Conservation (phyloP, 2,329 filamentous ascomycete species). For the Cladorrhinum sp. region DNA sequence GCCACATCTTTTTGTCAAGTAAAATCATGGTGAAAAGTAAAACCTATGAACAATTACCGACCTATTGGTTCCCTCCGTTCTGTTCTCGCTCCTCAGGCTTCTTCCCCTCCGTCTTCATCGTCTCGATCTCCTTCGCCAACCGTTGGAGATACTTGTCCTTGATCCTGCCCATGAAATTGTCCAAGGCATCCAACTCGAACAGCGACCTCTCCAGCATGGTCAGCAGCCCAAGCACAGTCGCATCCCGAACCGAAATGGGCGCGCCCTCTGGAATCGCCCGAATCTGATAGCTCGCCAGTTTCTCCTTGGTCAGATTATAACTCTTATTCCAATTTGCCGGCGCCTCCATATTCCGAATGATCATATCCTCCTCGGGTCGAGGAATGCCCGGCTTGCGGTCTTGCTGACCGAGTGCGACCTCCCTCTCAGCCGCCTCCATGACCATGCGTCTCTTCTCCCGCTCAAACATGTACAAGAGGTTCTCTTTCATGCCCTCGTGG, state of each 20-base stretch:
- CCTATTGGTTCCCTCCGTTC: not conserved
- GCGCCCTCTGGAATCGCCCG: not conserved
- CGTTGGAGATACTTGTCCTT: conserved; percentile 18
- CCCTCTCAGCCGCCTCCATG: conserved; percentile 20
- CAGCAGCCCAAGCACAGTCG: conserved; percentile 19
- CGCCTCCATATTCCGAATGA: conserved; percentile 31
- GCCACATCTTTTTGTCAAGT: conserved; percentile 51
- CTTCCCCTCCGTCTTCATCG: conserved; percentile 25
- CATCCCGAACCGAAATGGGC: conserved; percentile 17
- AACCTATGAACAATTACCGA: not conserved
- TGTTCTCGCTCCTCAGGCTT: conserved; percentile 19
- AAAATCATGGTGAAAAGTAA: not conserved
- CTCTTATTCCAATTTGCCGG: conserved; percentile 20
- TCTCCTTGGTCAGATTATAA: conserved; percentile 26
- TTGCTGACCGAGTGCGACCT: conserved; percentile 1
- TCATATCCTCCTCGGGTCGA: conserved; percentile 27
- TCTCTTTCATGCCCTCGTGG: conserved; percentile 30
- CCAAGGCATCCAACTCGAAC: conserved; percentile 24
- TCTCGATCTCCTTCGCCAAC: conserved; percentile 28
- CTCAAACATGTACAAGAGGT: conserved; percentile 34
- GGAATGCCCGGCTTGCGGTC: conserved; percentile 14
- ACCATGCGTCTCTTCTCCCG: conserved; percentile 34
- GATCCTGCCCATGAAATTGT: conserved; percentile 25
- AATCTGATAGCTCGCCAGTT: conserved; percentile 4
- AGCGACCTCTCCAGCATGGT: conserved; percentile 16